Conservation (phyloP, 306 rosid species). For the Gillenia trifoliata region DNA sequence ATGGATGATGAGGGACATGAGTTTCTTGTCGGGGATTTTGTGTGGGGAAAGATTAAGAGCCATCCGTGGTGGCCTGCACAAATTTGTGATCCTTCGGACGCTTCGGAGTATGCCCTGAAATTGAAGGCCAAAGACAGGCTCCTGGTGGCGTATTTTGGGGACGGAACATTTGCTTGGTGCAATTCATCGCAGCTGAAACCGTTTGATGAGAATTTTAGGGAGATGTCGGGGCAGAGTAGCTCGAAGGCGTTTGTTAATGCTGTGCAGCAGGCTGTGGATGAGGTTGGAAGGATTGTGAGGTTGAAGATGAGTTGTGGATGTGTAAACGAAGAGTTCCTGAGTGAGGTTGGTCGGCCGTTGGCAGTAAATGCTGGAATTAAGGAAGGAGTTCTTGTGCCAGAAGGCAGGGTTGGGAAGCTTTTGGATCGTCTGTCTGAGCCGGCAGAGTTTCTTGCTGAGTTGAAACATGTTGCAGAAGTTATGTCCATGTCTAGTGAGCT, state of each 20-base stretch:
- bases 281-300: conserved; percentile 50
- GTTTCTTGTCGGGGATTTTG: conserved; percentile 63
- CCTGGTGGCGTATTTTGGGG: conserved; percentile 74
- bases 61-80: conserved; percentile 89
- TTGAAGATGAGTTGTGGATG: conserved; percentile 40
- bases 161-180: conserved; percentile 81
- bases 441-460: conserved; percentile 39
- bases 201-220: conserved; percentile 54
- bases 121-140: conserved; percentile 36
- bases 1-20: conserved; percentile 23
- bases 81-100: conserved; percentile 53
- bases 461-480: conserved; percentile 41
- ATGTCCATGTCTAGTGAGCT: conserved; percentile 28
- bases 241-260: conserved; percentile 47
- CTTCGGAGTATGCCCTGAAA: conserved; percentile 50
- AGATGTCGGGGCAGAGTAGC: conserved; percentile 50
- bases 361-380: conserved; percentile 59
- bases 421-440: conserved; percentile 33
- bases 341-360: conserved; percentile 18
- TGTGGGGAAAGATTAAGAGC: conserved; percentile 77
- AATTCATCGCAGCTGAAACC: conserved; percentile 62
- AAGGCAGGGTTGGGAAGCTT: conserved; percentile 38
- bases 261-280: conserved; percentile 54
- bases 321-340: conserved; percentile 9
- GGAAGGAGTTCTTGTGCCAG: conserved; percentile 55